Percentiles rank a stretch among this genome's conserved stretches.
Conservation (phyloP, 1,284 basidiomycete genomes). For the Sphagnurus paluster region DNA sequence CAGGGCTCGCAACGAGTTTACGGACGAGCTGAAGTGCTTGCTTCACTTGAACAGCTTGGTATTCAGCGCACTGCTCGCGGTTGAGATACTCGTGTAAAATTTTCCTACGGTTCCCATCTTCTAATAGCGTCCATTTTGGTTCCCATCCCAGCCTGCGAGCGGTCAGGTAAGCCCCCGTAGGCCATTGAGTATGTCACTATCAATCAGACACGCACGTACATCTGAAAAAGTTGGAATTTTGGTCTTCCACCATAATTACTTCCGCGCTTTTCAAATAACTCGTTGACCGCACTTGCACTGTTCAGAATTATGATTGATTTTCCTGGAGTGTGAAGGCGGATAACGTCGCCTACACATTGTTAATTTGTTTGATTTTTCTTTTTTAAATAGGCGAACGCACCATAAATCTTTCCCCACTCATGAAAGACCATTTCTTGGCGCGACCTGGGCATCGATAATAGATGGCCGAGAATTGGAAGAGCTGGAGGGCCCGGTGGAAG, state of each 20-base stretch:
- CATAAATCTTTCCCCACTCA: slow-evolving; percentile 16
- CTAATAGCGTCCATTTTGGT: neutral
- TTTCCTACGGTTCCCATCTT: slow-evolving; percentile 7
- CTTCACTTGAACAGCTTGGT: slow-evolving; percentile 4
- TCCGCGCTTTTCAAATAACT: slow-evolving; percentile 13
- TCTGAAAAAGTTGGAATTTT: slow-evolving; percentile 6
- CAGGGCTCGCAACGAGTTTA: slow-evolving; percentile 3
- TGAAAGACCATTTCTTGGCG: slow-evolving; percentile 12
- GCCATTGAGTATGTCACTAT: neutral
- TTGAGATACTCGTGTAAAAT: slow-evolving; percentile 12
- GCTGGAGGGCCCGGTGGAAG: slow-evolving; percentile 19
- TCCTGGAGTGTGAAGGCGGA: slow-evolving; percentile 3
- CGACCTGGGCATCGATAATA: slow-evolving; percentile 5
- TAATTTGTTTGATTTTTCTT: too few species aligned
- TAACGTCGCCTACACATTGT: slow-evolving; percentile 13
- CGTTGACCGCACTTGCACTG: slow-evolving; percentile 9
- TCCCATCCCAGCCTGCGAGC: slow-evolving; percentile 9
- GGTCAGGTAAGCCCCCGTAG: too few species aligned
- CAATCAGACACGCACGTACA: slow-evolving; percentile 5
- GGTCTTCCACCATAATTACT: slow-evolving; percentile 14
- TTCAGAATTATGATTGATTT: slow-evolving; percentile 12
- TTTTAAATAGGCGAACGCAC: slow-evolving; percentile 4
- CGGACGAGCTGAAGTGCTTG: slow-evolving; percentile 4
- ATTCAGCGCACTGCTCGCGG: neutral
- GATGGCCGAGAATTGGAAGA: slow-evolving; percentile 13